phyloP scores from a whole-genome alignment of 106 monocot genomes.

The Allium fistulosum region DNA sequence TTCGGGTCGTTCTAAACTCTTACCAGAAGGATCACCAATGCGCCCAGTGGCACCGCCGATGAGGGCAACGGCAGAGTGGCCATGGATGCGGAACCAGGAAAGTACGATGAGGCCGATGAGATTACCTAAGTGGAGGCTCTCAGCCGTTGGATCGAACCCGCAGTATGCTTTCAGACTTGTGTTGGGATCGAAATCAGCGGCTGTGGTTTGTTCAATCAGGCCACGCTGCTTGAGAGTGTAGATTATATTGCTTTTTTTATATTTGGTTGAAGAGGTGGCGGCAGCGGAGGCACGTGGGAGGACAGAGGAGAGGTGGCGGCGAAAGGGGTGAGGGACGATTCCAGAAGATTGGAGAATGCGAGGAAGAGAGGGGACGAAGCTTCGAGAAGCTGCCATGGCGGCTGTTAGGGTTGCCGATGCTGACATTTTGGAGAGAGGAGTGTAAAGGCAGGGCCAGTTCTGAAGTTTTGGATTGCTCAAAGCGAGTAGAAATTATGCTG shows the following conservation, averaged over 20 bases:
- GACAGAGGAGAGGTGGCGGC: conserved; percentile 7
- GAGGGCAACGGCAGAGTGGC: conserved; percentile 60
- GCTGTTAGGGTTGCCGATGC: neutral
- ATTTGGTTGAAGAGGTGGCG: neutral
- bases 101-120: conserved; percentile 77
- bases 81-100: conserved; percentile 76
- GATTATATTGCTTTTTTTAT: conserved; percentile 27
- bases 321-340: conserved; percentile 3
- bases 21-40: conserved; percentile 90
- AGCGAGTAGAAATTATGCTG: no score
- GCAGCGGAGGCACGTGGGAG: conserved; percentile 6
- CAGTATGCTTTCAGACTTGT: conserved; percentile 61
- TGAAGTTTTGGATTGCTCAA: no score
- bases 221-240: conserved; percentile 69
- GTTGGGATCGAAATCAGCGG: conserved; percentile 38
- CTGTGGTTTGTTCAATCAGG: conserved; percentile 70
- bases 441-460: no score
- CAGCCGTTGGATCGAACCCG: conserved; percentile 93
- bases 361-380: conserved; percentile 15
- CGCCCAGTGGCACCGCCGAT: conserved; percentile 88
- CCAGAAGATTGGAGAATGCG: conserved; percentile 12
- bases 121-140: conserved; percentile 92
- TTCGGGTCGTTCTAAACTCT: conserved; percentile 73
- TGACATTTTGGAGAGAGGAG: neutral
- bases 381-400: conserved; percentile 7